Evolutionary conservation across 495 filamentous ascomycete species (phyloP), one percentile per base, ranked within the genome.

Genomic region (Aspergillus affinis): DNA sequence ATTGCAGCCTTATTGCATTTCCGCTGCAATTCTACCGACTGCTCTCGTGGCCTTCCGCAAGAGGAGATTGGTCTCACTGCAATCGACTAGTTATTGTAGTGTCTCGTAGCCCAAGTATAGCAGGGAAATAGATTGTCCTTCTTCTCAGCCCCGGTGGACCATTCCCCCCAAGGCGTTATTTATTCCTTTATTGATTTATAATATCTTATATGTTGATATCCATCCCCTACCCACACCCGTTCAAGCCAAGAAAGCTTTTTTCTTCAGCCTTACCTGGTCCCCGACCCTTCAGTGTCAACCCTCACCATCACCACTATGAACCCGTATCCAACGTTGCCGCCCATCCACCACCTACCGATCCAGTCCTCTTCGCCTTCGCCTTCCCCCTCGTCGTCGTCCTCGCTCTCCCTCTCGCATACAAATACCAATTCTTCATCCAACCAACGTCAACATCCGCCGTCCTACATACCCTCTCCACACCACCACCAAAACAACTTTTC

Each of bases 401-500:
- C n/a, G 8, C 48, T 49, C 6, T 20, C 23, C 0, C 8, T 21
- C 46, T 2, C 23, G n/a, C 13, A 26, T 4, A 20, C 19, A 6
- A 2, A 13, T 20, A 21, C n/a, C 17, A 18, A 20, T 15, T 17
- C 48, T n/a, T 26, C 48, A n/a, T 10, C 48, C 4, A 15, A 18
- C 6, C 44, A 29, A 49, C 49, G 19, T 10, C 44, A 29, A 49
- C 41, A 19, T 41, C 51, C 51, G 41, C 15, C 49, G 12, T 15
- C 49, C 4, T 26, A 17, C 21, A 10, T 7, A 1, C n/a, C 49
- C 29, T 32, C 51, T 4, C 10, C 51, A 77, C 59, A 72, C 84
- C 26, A 92, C 92, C 60, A 88, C 91, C 67, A 77, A 83, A 64
- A 87, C 88, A 69, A 87, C 80, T 32, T 6, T 13, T 65, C 82